Conservation (phyloP, 139 green algal genomes). For the Auxenochlorella protothecoides region DNA sequence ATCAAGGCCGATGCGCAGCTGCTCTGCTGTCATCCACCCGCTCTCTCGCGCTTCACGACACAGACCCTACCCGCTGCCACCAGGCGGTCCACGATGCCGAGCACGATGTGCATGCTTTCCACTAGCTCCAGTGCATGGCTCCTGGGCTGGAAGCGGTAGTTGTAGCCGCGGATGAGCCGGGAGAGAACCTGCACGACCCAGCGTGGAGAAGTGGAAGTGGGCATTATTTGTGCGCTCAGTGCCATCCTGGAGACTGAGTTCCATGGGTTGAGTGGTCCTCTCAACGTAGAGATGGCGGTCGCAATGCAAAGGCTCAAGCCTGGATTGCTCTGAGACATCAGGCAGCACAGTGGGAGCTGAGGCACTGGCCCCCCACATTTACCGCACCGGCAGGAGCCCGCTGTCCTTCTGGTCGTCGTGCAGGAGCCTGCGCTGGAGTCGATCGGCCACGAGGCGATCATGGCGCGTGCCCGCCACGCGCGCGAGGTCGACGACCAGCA, state of each 20-base stretch:
- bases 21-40: background rate
- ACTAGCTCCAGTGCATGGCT: conserved; percentile 47
- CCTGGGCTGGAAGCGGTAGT: conserved; percentile 35
- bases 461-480: conserved; percentile 27
- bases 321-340: no score
- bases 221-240: no score
- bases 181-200: conserved; percentile 23
- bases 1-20: background rate
- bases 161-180: conserved; percentile 47
- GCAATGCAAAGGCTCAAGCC: no score
- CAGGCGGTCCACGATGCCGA: conserved; percentile 56
- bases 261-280: no score
- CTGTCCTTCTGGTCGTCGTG: conserved; percentile 59
- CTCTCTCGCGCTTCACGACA: background rate
- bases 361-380: no score
- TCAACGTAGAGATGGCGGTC: no score
- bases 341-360: no score
- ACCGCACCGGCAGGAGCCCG: conserved; percentile 54
- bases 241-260: no score
- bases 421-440: conserved; percentile 59
- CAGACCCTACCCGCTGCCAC: conserved; percentile 1
- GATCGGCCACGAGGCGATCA: conserved; percentile 55
- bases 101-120: conserved; percentile 44
- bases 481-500: conserved; percentile 62
- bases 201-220: no score